These are phyloP conservation scores for Apiotrichum gracile DNA, from an alignment of 1,284 basidiomycete species.

Conservation along the genomic window DNA sequence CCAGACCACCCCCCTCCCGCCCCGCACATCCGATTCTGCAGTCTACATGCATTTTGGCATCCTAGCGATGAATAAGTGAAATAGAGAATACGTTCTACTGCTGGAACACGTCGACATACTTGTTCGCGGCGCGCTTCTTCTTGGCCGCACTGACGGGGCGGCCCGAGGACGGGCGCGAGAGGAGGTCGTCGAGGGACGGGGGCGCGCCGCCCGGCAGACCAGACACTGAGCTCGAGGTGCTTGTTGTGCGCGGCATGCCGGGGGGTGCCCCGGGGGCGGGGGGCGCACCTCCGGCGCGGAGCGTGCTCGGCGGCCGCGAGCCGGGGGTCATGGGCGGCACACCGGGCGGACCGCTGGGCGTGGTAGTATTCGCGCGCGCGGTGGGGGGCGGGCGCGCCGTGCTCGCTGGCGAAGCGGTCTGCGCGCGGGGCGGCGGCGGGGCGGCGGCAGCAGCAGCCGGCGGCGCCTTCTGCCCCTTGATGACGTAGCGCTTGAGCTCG, in stretches of 20 bases:
- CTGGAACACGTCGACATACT: conserved; percentile 60
- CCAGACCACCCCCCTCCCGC: too few relatives aligned
- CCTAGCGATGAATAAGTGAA: too few relatives aligned
- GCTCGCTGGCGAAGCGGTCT: conserved; percentile 69
- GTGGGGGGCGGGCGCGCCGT: conserved; percentile 54
- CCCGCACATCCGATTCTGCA: too few relatives aligned
- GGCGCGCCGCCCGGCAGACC: conserved; percentile 43
- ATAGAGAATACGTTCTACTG: too few relatives aligned
- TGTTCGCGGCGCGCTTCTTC: conserved; percentile 68
- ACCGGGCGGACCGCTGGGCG: conserved; percentile 19
- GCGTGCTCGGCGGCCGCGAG: neutral
- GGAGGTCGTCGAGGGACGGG: conserved; percentile 43
- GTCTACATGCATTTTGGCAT: too few relatives aligned
- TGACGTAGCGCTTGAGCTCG: conserved; percentile 92
- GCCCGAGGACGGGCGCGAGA: conserved; percentile 40
- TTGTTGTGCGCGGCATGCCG: conserved; percentile 11
- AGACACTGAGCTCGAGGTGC: too few relatives aligned
- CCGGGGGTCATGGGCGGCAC: conserved; percentile 47
- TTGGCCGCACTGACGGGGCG: conserved; percentile 48
- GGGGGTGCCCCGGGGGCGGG: neutral
- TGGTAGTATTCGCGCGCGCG: conserved; percentile 21
- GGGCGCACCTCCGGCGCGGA: neutral
- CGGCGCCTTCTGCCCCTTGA: conserved; percentile 71
- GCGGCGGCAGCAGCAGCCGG: conserved; percentile 51
- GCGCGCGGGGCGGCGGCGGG: conserved; percentile 61